These are phyloP conservation scores for Cyphellophora europaea DNA, from an alignment of 2,329 filamentous ascomycete genomes.

Conservation along the genomic window DNA sequence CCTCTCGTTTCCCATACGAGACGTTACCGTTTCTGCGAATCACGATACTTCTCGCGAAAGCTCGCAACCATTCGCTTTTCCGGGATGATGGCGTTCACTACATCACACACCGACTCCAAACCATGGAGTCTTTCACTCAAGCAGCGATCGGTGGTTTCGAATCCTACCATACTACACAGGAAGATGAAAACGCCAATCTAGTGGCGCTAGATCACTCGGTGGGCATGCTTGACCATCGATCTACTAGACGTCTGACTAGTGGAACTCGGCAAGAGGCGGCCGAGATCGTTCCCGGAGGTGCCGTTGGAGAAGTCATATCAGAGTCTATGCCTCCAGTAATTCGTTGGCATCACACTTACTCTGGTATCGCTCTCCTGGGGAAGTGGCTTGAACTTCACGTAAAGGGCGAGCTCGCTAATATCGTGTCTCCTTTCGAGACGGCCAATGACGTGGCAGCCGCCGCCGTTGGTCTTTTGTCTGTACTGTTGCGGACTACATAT, in stretches of 20 bases:
- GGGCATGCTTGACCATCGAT: conserved; percentile 31
- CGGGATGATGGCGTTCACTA: conserved; percentile 39
- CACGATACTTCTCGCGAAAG: conserved; percentile 53
- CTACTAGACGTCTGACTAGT: conserved; percentile 18
- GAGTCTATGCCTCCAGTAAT: conserved; percentile 68
- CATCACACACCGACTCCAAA: conserved; percentile 56
- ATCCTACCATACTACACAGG: conserved; percentile 66
- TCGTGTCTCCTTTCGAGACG: conserved; percentile 40
- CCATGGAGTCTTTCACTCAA: conserved; percentile 67
- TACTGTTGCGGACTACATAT: conserved; percentile 46
- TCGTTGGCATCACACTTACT: conserved; percentile 67
- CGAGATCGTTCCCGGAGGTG: conserved; percentile 19
- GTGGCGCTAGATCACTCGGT: conserved; percentile 57
- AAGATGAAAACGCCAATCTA: conserved; percentile 76
- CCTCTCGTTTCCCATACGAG: conserved; percentile 77
- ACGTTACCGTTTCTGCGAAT: conserved; percentile 67
- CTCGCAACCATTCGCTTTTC: conserved; percentile 24
- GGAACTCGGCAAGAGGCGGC: conserved; percentile 16
- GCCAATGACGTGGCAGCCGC: conserved; percentile 59
- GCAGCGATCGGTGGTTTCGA: conserved; percentile 62
- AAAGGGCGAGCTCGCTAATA: conserved; percentile 37
- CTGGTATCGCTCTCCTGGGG: conserved; percentile 68
- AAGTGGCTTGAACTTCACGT: conserved; percentile 48
- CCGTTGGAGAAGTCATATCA: conserved; percentile 55
- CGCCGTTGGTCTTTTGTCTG: conserved; percentile 63